Evolutionary conservation across 2,329 filamentous ascomycete genomes (phyloP), one percentile per base, ranked within the genome.

Genomic region (Alternaria sp.): DNA sequence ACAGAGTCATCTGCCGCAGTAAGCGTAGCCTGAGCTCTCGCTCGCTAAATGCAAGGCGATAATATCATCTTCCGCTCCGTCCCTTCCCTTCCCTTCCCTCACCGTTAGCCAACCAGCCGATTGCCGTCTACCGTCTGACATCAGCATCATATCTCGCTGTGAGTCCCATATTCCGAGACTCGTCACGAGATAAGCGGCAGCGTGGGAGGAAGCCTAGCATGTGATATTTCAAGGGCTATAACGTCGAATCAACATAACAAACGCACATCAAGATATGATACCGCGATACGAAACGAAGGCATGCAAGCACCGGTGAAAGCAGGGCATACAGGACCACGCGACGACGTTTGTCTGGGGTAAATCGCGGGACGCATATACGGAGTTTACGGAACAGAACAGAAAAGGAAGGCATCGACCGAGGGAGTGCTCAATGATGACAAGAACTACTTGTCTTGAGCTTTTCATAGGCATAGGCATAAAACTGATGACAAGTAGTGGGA

Each of bases 121-220:
- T 22, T 22, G 54, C 61, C 53, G 57, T 50, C 61, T 63, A 53
- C 61, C 53, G 57, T 57, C 61, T 63, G 57, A 63, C 60, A 53
- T 63, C 61, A 63, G 61, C 61, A 54, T 49, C 45, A 40, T 51
- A 60, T 63, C 48, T 50, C 44, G 25, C 32, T 25, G 11, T 12
- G 46, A 49, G n/a, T 4, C 11, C 20, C 30, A 16, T 49, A 12
- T 34, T 49, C 30, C 30, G 30, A 36, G 25, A 50, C 20, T 38
- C 32, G 32, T 50, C 32, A 25, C 32, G 20, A 50, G 20, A 49
- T 25, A 25, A n/a, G 46, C 4, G 30, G 20, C 32, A 11, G 28
- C 28, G 28, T 14, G n/a, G 43, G 45, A 22, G 18, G 20, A 16
- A 25, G 46, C 18, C 32, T 40, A 12, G 22, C 34, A 53, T 34